Base-by-base conservation (phyloP, 2,329 filamentous ascomycete genomes). In the Hypocrella siamensis region DNA sequence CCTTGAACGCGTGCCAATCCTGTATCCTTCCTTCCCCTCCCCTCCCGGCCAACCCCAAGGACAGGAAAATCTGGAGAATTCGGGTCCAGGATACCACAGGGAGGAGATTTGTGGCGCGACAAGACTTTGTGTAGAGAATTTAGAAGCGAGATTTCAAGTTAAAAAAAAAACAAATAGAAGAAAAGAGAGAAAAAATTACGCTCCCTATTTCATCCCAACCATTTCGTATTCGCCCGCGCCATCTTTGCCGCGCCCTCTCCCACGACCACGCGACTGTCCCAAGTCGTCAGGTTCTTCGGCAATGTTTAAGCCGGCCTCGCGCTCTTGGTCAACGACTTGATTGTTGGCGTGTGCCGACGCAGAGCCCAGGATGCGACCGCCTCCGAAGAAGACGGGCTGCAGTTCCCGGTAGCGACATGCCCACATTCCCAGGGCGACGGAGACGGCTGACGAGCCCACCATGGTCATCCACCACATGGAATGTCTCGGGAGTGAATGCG, bases 361-460 rank as follows among this genome's bases (percentile, higher is more conserved):
- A 12, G 46, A 42, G n/a, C 48, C 48, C 28, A 56, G 48, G 24
- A 53, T 54, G 6, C 53, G 49, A 7, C 53, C 61, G 3, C 78
- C 78, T 15, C 84, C 84, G 48, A 96, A 94, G 36, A 72, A 78
- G 44, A 96, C 92, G 9, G 90, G 88, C 46, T 75, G 69, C 34
- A 98, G 60, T 56, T 98, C 90, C 38, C 88, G 69, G 65, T 85
- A 92, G 47, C 78, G 83, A 51, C 88, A 96, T 3, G 78, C 82
- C 82, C 88, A 96, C 24, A 92, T 78, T 4, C 83, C 86, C 2
- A 90, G 61, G 29, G 63, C 70, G 7, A 67, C 54, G 19, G 60
- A 58, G 3, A 63, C 34, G 4, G 52, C 56, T 26, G 60, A 56
- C 2, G 67, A 69, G 11, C 45, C 47, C 9, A 51, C 41, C 64